Evolutionary conservation across 495 filamentous ascomycete genomes (phyloP).

Genomic region (Penicillium robsamsonii): DNA sequence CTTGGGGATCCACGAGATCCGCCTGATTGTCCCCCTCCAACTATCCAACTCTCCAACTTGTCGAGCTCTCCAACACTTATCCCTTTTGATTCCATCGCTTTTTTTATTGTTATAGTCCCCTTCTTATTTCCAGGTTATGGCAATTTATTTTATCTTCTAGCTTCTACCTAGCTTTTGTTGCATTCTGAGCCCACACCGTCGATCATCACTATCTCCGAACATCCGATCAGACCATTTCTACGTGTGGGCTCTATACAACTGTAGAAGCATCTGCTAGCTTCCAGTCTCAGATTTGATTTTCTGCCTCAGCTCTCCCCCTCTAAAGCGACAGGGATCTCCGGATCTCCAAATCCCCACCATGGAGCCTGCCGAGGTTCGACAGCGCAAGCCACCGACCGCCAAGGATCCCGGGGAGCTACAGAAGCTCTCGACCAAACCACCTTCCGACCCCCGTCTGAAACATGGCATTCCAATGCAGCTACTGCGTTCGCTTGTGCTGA

Average conservation of each 20-base stretch:
- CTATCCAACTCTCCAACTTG: background rate
- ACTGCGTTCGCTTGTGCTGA: conserved; percentile 60
- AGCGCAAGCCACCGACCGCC: conserved; percentile 33
- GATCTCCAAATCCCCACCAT: conserved; percentile 27
- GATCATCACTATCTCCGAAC: background rate
- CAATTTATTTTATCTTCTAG: background rate
- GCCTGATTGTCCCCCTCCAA: conserved; percentile 6
- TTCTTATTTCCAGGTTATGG: background rate
- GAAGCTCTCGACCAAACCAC: conserved; percentile 23
- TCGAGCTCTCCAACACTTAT: background rate
- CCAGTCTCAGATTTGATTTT: background rate
- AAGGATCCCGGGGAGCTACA: conserved; percentile 17
- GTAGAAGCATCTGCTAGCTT: background rate
- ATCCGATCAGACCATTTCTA: background rate
- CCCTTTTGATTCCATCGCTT: background rate
- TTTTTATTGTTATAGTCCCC: background rate
- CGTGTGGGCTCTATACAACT: conserved; percentile 1
- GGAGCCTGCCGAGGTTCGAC: conserved; percentile 42
- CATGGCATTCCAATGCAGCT: conserved; percentile 65
- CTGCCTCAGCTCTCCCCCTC: background rate
- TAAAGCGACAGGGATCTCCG: background rate
- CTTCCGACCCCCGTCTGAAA: conserved; percentile 53
- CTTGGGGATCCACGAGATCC: conserved; percentile 4
- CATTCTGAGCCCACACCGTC: background rate
- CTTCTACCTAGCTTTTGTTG: background rate